Percentiles rank a stretch among this genome's conserved stretches.
These are phyloP conservation scores for Mucor racemosus DNA, from an alignment of 371 early-diverging fungal genomes.

Conservation along the genomic window DNA sequence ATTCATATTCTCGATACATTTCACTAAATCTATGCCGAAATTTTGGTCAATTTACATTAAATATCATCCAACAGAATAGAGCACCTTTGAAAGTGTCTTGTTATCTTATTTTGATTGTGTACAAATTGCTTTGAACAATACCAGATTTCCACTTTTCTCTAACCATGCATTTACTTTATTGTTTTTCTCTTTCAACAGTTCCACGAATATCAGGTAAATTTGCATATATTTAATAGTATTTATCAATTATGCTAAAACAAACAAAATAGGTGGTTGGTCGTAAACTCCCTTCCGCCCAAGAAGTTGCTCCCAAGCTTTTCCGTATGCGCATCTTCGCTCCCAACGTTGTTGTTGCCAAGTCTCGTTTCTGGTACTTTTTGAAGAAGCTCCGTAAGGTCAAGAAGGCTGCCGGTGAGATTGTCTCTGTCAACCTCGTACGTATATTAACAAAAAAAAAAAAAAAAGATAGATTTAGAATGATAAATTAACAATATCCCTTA, in stretches of 20 bases:
- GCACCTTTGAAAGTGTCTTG: neutral
- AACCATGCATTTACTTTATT: neutral
- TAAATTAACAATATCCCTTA: too few species aligned
- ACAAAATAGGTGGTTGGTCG: conserved; percentile 84
- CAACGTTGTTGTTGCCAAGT: conserved; percentile 98
- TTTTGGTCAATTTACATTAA: neutral
- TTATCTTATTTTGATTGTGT: neutral
- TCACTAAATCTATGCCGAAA: neutral
- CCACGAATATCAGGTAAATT: conserved; percentile 26
- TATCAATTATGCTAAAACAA: neutral
- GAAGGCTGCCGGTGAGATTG: conserved; percentile 96
- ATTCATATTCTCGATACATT: neutral
- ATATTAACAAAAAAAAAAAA: too few species aligned
- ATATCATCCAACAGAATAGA: too few species aligned
- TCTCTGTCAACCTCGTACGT: conserved; percentile 90
- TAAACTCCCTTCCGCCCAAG: conserved; percentile 92
- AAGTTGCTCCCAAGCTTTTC: conserved; percentile 95
- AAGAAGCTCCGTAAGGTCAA: conserved; percentile 99
- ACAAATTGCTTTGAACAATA: neutral
- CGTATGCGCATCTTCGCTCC: conserved; percentile 99
- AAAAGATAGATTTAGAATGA: too few species aligned
- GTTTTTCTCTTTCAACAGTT: conserved; percentile 11
- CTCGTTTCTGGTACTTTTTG: conserved; percentile 99
- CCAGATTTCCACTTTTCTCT: neutral
- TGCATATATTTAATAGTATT: neutral